Percentiles rank a stretch among this genome's conserved stretches.
These are phyloP conservation scores for Gossypium thurberi DNA, from an alignment of 345 rosid species.

Conservation along the genomic window DNA sequence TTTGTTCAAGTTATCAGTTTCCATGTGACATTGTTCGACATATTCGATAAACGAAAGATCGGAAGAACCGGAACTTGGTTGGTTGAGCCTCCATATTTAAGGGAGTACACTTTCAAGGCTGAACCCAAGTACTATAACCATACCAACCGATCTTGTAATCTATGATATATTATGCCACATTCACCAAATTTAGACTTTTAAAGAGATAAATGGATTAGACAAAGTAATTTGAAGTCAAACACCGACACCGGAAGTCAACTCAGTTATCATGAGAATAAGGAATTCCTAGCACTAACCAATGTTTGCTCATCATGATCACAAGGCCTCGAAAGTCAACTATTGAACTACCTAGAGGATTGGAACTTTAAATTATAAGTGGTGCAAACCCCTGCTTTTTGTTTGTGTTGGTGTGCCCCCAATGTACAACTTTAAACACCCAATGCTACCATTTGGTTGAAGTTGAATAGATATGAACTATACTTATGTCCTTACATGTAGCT, in stretches of 20 bases:
- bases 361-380: neutral
- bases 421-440: no score
- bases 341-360: neutral
- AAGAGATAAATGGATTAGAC: neutral
- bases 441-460: neutral
- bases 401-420: neutral
- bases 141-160: neutral
- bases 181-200: neutral
- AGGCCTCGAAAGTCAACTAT: constrained; percentile 2
- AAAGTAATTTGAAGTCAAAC: neutral
- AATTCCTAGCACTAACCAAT: neutral
- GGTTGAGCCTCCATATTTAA: neutral
- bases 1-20: neutral
- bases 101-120: neutral
- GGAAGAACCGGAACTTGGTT: neutral
- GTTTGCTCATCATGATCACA: neutral
- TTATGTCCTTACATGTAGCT: neutral
- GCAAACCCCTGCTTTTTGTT: neutral
- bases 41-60: neutral
- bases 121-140: neutral
- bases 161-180: neutral
- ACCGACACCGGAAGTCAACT: neutral
- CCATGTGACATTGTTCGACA: neutral
- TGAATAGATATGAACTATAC: neutral
- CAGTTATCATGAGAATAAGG: neutral